Evolutionary conservation across 2,329 filamentous ascomycete species (phyloP).

Genomic region (Claviceps maximensis): DNA sequence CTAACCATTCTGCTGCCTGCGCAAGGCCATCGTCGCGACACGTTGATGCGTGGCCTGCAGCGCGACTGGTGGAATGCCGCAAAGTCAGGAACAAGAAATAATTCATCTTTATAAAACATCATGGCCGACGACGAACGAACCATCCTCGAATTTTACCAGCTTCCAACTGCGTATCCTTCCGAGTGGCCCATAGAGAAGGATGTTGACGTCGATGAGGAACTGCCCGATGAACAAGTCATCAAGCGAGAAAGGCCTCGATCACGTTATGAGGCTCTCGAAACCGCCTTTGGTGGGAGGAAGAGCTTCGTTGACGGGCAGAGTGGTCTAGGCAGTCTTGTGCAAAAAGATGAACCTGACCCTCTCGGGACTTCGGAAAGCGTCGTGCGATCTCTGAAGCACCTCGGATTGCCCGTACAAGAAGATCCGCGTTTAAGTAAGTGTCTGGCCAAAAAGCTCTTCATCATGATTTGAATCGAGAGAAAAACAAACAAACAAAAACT

Average conservation of each 20-base stretch:
- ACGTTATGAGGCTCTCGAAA: slow-evolving; percentile 73
- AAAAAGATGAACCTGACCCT: slow-evolving; percentile 86
- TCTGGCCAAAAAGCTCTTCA: not conserved
- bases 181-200: slow-evolving; percentile 79
- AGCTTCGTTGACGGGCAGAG: slow-evolving; percentile 24
- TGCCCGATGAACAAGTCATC: slow-evolving; percentile 39
- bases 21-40: not conserved
- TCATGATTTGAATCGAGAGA: not conserved
- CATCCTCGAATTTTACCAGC: slow-evolving; percentile 81
- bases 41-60: not conserved
- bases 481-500: slow-evolving; percentile 5
- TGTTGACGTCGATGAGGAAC: slow-evolving; percentile 54
- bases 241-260: slow-evolving; percentile 53
- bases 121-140: slow-evolving; percentile 63
- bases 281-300: slow-evolving; percentile 54
- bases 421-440: slow-evolving; percentile 61
- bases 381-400: slow-evolving; percentile 60
- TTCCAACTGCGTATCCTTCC: slow-evolving; percentile 62
- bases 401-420: slow-evolving; percentile 72
- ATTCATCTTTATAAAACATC: slow-evolving; percentile 8
- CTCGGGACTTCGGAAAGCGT: slow-evolving; percentile 82
- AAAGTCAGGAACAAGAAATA: not conserved
- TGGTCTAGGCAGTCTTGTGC: slow-evolving; percentile 62
- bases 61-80: slow-evolving; percentile 2
- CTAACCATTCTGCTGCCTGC: not conserved